These are phyloP conservation scores for Apiospora hydei DNA, from an alignment of 2,329 filamentous ascomycete genomes.

Conservation along the genomic window DNA sequence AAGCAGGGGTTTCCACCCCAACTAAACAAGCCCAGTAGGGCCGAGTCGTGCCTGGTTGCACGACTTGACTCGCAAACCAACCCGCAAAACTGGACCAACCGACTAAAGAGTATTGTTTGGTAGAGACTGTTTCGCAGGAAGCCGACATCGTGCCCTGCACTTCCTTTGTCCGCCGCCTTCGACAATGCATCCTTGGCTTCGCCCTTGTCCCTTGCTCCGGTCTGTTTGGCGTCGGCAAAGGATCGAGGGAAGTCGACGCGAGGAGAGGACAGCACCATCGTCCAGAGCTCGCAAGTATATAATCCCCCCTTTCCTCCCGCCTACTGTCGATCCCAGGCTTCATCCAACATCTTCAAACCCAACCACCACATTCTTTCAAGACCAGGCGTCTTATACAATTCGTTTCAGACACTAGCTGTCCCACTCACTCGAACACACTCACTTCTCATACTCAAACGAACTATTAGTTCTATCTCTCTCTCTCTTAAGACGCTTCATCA, in stretches of 20 bases:
- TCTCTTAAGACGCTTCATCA: neutral
- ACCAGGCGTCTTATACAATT: slow-evolving; percentile 10
- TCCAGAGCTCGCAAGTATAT: neutral
- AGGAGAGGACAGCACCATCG: neutral
- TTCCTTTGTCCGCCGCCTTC: neutral
- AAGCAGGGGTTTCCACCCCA: neutral
- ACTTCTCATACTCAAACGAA: neutral
- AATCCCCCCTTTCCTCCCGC: neutral
- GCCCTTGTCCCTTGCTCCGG: neutral
- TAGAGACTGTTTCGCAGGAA: neutral
- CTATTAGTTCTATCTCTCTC: neutral
- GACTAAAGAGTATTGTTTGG: neutral
- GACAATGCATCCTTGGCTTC: neutral
- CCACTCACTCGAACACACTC: slow-evolving; percentile 1
- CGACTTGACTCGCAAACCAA: neutral
- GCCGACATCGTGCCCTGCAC: neutral
- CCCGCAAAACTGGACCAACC: neutral
- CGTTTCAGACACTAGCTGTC: slow-evolving; percentile 18
- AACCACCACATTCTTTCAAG: slow-evolving; percentile 8
- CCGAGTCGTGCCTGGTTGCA: neutral
- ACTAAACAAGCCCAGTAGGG: slow-evolving; percentile 12
- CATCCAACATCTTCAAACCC: slow-evolving; percentile 10
- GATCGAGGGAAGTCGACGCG: neutral
- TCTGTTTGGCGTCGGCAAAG: neutral
- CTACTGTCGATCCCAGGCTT: neutral